Conservation (phyloP, 75 land plant genomes). For the Selaginella moellendorffii region DNA sequence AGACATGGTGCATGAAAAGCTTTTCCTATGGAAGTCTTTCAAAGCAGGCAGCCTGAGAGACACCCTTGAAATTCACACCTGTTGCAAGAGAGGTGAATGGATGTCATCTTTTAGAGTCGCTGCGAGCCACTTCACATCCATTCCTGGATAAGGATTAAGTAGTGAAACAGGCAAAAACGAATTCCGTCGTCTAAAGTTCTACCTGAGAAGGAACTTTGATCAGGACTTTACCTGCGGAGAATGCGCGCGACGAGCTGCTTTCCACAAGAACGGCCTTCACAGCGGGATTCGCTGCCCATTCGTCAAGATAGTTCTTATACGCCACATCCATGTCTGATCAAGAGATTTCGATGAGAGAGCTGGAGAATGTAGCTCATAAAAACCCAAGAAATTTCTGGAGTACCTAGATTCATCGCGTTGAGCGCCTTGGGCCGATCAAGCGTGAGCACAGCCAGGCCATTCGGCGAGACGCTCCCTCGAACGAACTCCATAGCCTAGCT, state of each 20-base stretch:
- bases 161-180: constrained; percentile 17
- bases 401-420: constrained; percentile 88
- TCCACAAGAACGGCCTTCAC: constrained; percentile 76
- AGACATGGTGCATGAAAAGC: not conserved
- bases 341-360: not conserved
- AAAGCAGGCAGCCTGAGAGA: no score
- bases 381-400: not conserved
- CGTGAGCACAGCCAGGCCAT: constrained; percentile 73
- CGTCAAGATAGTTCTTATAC: constrained; percentile 61
- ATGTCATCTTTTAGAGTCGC: constrained; percentile 76
- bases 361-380: not conserved
- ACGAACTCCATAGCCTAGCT: constrained; percentile 46
- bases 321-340: constrained; percentile 64
- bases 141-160: constrained; percentile 58
- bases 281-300: constrained; percentile 50
- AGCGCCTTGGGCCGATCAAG: constrained; percentile 88
- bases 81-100: constrained; percentile 55
- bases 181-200: constrained; percentile 8
- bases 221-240: constrained; percentile 55
- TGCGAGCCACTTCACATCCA: constrained; percentile 93
- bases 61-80: no score
- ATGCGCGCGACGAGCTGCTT: constrained; percentile 83
- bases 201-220: not conserved
- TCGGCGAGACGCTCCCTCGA: constrained; percentile 46
- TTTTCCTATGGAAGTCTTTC: not conserved